A percentile compares a stretch with the other conserved stretches of the same genome.
These are phyloP conservation scores for Pseudogymnoascus sp. DNA, from an alignment of 2,329 filamentous ascomycete genomes.

Conservation along the genomic window DNA sequence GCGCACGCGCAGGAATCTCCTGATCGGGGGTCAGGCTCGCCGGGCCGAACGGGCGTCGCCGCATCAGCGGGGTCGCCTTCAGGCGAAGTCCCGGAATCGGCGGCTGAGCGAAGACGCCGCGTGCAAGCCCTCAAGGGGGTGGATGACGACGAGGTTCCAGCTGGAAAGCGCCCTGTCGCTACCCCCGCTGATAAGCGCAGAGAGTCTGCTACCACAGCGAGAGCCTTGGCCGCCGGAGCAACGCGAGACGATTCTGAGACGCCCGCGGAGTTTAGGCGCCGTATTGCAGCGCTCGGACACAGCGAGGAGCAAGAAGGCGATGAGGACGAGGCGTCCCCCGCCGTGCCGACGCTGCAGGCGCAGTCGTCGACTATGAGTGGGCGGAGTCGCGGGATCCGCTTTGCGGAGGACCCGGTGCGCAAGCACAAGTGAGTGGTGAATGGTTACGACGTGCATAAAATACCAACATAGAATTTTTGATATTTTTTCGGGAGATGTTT, in stretches of 20 bases:
- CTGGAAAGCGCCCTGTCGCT: conserved; percentile 6
- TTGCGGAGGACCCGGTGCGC: conserved; percentile 29
- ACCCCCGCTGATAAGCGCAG: conserved; percentile 9
- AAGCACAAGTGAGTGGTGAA: conserved; percentile 4
- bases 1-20: conserved; percentile 28
- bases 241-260: conserved; percentile 52
- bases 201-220: not conserved
- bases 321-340: conserved; percentile 19
- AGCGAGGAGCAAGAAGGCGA: conserved; percentile 20
- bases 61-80: conserved; percentile 27
- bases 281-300: conserved; percentile 67
- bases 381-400: conserved; percentile 26
- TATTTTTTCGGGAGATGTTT: not conserved
- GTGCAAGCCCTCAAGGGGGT: conserved; percentile 46
- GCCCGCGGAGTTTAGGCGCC: conserved; percentile 64
- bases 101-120: conserved; percentile 61
- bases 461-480: conserved; percentile 3
- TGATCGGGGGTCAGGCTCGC: conserved; percentile 24
- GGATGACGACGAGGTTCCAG: conserved; percentile 32
- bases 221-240: conserved; percentile 9
- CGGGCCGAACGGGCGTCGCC: conserved; percentile 19
- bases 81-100: conserved; percentile 49
- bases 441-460: not conserved
- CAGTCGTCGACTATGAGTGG: conserved; percentile 24
- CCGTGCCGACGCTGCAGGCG: conserved; percentile 26